Evolutionary conservation across 2,329 filamentous ascomycete species (phyloP).

Genomic region (Claviceps humidiphila): DNA sequence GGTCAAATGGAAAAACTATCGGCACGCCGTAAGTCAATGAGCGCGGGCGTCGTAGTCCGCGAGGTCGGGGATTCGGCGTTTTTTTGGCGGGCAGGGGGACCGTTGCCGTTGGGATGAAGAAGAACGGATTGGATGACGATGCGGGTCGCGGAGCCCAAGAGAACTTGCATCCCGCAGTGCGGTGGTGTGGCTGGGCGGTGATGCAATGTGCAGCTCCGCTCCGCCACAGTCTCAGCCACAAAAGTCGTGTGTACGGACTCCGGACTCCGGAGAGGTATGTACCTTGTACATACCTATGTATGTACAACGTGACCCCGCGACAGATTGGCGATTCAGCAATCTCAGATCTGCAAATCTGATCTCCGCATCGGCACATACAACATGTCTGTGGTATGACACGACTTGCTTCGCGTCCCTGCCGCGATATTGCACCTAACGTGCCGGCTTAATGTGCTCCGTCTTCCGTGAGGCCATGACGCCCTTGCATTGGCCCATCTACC

Average conservation of each 20-base stretch:
- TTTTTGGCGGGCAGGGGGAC: no score
- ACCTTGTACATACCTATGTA: no score
- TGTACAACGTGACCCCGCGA: constrained; percentile 8
- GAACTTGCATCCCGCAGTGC: no score
- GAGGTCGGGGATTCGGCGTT: constrained; percentile 1
- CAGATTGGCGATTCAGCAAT: constrained; percentile 2
- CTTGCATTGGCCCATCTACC: constrained; percentile 8
- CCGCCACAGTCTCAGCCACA: not conserved
- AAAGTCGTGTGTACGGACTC: not conserved
- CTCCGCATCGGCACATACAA: no score
- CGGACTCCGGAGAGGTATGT: not conserved
- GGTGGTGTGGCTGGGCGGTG: no score
- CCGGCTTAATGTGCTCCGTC: not conserved
- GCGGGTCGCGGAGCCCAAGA: constrained; percentile 3
- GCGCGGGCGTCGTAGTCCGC: not conserved
- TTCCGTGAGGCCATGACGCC: constrained; percentile 7
- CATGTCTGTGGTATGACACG: not conserved
- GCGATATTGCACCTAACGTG: not conserved
- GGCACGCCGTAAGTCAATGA: no score
- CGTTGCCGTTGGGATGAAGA: not conserved
- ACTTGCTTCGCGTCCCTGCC: not conserved
- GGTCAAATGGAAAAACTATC: no score
- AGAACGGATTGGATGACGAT: constrained; percentile 3
- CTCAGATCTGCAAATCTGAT: not conserved
- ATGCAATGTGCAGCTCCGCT: not conserved